Evolutionary conservation across 2,329 filamentous ascomycete genomes (phyloP).

Genomic region (Cryphonectria carpinicola): DNA sequence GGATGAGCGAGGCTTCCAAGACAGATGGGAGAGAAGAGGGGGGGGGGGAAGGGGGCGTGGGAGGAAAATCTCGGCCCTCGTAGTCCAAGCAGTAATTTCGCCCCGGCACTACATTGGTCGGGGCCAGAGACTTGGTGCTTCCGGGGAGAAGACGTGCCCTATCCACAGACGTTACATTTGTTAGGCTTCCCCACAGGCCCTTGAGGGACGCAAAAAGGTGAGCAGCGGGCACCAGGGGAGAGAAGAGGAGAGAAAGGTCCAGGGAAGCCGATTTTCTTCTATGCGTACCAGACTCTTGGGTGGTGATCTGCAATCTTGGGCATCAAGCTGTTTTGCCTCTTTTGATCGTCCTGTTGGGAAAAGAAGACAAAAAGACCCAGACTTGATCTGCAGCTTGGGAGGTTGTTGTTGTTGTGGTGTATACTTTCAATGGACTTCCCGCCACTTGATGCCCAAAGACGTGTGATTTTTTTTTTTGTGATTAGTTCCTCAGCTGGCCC

Average conservation of each 20-base stretch:
- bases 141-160: neutral
- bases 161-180: neutral
- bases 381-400: neutral
- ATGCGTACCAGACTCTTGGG: neutral
- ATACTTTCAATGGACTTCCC: neutral
- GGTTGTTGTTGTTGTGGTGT: neutral
- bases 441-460: neutral
- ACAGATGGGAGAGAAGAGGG: neutral
- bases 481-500: neutral
- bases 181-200: neutral
- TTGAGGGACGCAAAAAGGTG: neutral
- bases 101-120: neutral
- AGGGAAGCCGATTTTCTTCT: neutral
- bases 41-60: neutral
- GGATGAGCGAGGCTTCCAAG: neutral
- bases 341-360: neutral
- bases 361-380: neutral
- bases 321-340: neutral
- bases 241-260: neutral
- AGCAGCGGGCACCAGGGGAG: too few species aligned
- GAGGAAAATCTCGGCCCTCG: neutral
- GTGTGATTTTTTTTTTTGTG: too few species aligned
- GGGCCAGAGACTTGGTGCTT: neutral
- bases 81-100: neutral
- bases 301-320: neutral